phyloP scores from a whole-genome alignment of 805 yeast genomes.

The Saccharomycopsis babjevae region DNA sequence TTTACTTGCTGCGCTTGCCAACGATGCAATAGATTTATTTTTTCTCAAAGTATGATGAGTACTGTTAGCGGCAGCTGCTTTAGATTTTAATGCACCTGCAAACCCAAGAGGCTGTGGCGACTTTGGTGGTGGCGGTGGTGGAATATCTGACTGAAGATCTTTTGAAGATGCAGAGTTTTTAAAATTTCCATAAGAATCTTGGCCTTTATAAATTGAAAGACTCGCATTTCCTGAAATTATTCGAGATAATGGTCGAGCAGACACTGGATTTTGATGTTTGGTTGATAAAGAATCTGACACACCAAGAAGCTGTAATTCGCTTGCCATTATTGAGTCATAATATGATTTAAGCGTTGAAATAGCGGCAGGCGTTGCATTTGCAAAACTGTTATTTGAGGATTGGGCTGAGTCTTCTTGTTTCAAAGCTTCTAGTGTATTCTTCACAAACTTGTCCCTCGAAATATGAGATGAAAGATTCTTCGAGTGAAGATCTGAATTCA shows the following conservation, averaged over 20 bases:
- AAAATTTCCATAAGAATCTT: background rate
- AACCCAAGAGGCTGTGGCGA: background rate
- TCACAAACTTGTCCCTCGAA: conserved; percentile 24
- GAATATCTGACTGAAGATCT: background rate
- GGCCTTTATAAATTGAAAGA: background rate
- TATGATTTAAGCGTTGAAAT: conserved; percentile 1
- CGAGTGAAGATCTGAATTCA: conserved; percentile 48
- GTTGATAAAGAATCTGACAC: background rate
- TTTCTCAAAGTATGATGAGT: conserved; percentile 3
- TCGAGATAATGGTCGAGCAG: background rate
- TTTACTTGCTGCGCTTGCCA: conserved; percentile 10
- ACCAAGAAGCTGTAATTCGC: conserved; percentile 15
- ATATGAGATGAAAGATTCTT: conserved; percentile 25
- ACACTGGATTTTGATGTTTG: background rate
- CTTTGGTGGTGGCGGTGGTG: background rate
- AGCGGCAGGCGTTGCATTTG: background rate
- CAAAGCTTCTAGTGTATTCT: conserved; percentile 27
- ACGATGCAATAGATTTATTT: conserved; percentile 11
- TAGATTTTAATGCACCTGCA: background rate
- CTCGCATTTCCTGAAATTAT: background rate
- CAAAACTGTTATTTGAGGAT: background rate
- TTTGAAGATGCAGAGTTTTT: background rate
- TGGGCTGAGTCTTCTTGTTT: conserved; percentile 11
- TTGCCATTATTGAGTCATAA: conserved; percentile 16
- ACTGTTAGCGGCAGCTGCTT: background rate